Evolutionary conservation across 2,329 filamentous ascomycete genomes (phyloP).

Genomic region (Colletotrichum chlorophyti): DNA sequence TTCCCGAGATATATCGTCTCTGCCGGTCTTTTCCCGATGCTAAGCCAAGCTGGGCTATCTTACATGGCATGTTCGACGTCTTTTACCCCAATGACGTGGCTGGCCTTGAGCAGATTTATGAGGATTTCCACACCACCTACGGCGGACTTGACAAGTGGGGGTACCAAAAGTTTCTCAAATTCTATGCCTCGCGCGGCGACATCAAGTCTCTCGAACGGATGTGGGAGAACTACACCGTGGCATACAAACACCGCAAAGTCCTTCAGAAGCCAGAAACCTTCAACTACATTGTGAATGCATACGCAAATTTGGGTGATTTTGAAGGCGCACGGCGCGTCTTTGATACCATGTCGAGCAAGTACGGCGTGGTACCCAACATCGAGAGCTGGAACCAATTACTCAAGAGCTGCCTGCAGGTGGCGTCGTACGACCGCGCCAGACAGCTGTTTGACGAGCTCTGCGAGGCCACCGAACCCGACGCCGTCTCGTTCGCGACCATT

Average conservation of each 20-base stretch:
- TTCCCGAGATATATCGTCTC: constrained; percentile 50
- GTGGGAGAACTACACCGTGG: constrained; percentile 49
- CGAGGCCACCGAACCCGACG: constrained; percentile 59
- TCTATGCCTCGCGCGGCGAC: constrained; percentile 57
- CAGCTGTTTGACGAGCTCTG: constrained; percentile 67
- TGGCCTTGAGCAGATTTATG: constrained; percentile 53
- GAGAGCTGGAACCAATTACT: constrained; percentile 80
- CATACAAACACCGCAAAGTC: constrained; percentile 40
- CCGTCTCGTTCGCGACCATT: constrained; percentile 73
- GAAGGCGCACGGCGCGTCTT: constrained; percentile 67
- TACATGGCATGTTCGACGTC: constrained; percentile 54
- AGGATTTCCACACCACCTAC: constrained; percentile 54
- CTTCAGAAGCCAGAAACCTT: constrained; percentile 47
- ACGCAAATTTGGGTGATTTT: constrained; percentile 73
- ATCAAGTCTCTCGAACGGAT: constrained; percentile 51
- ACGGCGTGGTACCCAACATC: constrained; percentile 62
- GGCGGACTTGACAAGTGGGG: constrained; percentile 49
- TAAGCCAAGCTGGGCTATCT: constrained; percentile 43
- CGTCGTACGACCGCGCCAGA: constrained; percentile 72
- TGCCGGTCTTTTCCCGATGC: constrained; percentile 51
- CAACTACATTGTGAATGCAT: constrained; percentile 71
- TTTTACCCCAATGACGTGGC: constrained; percentile 44
- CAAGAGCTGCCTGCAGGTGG: constrained; percentile 70
- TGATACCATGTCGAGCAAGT: constrained; percentile 62
- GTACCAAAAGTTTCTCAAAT: constrained; percentile 55